phyloP scores from a whole-genome alignment of 106 monocot genomes.

The Triglochin maritima region DNA sequence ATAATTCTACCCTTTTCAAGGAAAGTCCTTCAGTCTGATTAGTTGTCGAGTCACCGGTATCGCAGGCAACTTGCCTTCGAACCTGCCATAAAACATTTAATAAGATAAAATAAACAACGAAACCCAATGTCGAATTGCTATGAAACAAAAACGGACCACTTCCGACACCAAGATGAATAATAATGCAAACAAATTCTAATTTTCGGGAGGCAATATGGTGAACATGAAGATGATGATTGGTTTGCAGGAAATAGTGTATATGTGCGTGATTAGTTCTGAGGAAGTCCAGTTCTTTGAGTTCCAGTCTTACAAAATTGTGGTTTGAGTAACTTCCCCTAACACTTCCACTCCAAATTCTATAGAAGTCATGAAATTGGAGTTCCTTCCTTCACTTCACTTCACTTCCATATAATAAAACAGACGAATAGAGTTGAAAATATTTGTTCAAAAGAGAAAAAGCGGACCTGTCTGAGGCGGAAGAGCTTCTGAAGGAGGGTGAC shows the following conservation, averaged over 20 bases:
- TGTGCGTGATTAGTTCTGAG: neutral
- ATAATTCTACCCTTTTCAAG: constrained; percentile 44
- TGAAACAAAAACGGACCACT: neutral
- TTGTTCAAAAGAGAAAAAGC: neutral
- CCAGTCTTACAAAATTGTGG: neutral
- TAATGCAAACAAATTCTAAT: no score
- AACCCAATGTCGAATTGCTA: neutral
- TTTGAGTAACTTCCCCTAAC: neutral
- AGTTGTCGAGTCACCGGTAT: neutral
- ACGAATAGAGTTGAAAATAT: neutral
- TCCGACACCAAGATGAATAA: neutral
- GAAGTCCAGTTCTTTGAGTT: no score
- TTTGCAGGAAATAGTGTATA: neutral
- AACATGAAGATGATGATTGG: neutral
- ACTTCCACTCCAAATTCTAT: neutral
- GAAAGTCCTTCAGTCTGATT: neutral
- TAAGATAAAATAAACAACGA: neutral
- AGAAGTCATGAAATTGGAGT: neutral
- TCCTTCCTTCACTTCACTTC: no score
- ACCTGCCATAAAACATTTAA: constrained; percentile 23
- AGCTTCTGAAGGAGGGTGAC: constrained; percentile 69
- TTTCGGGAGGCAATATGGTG: neutral
- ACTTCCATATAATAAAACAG: neutral
- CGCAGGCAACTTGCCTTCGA: constrained; percentile 19
- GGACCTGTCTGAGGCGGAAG: constrained; percentile 80